Evolutionary conservation across 2,329 filamentous ascomycete genomes (phyloP).

Genomic region (Aspergillus sp.): DNA sequence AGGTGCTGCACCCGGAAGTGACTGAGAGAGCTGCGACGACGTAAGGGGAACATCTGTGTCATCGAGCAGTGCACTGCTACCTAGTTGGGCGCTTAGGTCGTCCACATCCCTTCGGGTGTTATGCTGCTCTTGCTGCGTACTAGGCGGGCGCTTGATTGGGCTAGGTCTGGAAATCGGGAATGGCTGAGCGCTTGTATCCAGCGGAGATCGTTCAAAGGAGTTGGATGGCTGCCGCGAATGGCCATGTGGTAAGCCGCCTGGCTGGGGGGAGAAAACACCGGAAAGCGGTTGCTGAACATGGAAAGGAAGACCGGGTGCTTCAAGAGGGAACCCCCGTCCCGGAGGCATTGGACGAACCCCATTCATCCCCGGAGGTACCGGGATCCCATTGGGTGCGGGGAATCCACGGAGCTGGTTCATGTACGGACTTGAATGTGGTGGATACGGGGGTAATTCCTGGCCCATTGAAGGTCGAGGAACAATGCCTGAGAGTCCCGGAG

Average conservation of each 20-base stretch:
- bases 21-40: slow-evolving; percentile 43
- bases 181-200: slow-evolving; percentile 60
- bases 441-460: slow-evolving; percentile 57
- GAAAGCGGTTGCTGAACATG: slow-evolving; percentile 45
- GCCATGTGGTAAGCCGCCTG: slow-evolving; percentile 47
- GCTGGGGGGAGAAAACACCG: slow-evolving; percentile 33
- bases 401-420: slow-evolving; percentile 58
- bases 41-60: slow-evolving; percentile 70
- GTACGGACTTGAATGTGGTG: slow-evolving; percentile 52
- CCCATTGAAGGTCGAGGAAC: slow-evolving; percentile 52
- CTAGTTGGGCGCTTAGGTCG: slow-evolving; percentile 74
- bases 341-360: slow-evolving; percentile 60
- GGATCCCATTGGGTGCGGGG: slow-evolving; percentile 50
- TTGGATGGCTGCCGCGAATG: slow-evolving; percentile 77
- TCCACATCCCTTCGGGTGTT: slow-evolving; percentile 61
- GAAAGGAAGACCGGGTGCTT: slow-evolving; percentile 44
- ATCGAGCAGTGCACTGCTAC: slow-evolving; percentile 82
- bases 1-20: slow-evolving; percentile 52
- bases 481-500: slow-evolving; percentile 55
- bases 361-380: slow-evolving; percentile 61
- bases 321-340: slow-evolving; percentile 55
- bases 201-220: slow-evolving; percentile 57
- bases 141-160: slow-evolving; percentile 84
- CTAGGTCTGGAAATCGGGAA: slow-evolving; percentile 79
- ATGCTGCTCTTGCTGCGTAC: slow-evolving; percentile 57